These are phyloP conservation scores for Calocybe indica DNA, from an alignment of 768 basidiomycete genomes.

Conservation along the genomic window DNA sequence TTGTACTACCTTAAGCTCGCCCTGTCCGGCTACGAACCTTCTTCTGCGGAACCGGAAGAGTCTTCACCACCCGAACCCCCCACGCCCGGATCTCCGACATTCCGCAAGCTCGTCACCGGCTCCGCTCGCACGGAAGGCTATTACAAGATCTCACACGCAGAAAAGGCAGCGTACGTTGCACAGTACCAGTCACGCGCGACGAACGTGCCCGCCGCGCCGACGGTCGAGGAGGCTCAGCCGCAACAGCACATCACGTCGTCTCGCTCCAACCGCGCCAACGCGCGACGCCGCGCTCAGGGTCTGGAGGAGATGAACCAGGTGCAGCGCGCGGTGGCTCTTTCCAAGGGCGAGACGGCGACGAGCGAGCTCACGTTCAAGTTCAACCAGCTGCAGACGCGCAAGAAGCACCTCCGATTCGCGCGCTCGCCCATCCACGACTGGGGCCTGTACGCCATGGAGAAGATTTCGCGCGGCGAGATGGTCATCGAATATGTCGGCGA, in stretches of 20 bases:
- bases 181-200: conserved; percentile 70
- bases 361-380: conserved; percentile 86
- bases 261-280: conserved; percentile 87
- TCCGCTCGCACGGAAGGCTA: conserved; percentile 92
- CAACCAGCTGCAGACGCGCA: conserved; percentile 95
- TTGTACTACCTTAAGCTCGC: conserved; percentile 70
- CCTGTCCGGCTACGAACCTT: conserved; percentile 33
- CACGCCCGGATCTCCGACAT: conserved; percentile 39
- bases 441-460: conserved; percentile 98
- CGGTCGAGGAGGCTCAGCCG: conserved; percentile 38
- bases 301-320: conserved; percentile 94
- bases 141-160: conserved; percentile 89
- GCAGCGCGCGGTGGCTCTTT: conserved; percentile 70
- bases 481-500: conserved; percentile 99
- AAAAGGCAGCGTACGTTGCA: conserved; percentile 89
- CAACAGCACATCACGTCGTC: conserved; percentile 64
- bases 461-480: conserved; percentile 92
- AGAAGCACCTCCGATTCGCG: conserved; percentile 95
- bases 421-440: conserved; percentile 97
- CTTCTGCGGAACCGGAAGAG: conserved; percentile 14
- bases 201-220: conserved; percentile 30
- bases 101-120: conserved; percentile 76
- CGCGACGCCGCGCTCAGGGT: conserved; percentile 85
- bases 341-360: conserved; percentile 67
- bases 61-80: conserved; percentile 17